Evolutionary conservation across 2,329 filamentous ascomycete genomes (phyloP), one percentile per base, ranked within the genome.

Genomic region (Diaporthe helianthi): DNA sequence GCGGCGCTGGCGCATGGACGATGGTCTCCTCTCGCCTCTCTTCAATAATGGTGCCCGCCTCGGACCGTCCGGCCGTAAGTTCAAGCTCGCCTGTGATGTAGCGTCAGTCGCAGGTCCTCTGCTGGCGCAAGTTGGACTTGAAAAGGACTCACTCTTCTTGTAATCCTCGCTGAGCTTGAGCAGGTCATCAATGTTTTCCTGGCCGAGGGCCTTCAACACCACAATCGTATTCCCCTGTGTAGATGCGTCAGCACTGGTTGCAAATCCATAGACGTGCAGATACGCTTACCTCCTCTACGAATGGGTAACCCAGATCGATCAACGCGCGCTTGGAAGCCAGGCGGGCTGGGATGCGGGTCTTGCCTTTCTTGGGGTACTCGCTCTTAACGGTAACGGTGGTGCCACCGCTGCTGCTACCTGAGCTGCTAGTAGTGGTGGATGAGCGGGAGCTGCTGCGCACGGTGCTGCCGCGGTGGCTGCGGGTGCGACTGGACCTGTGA

Each of bases 151-250:
- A 87, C 86, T 83, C 76, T 87, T 86, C 76, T 86, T 90, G 80
- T 93, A 94, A 38, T 91, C 89, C 75, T 94, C 92, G 79, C 93
- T 97, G 61, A 94, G 84, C 75, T 89, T 91, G 75, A 98, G 92
- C 53, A 98, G 85, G 75, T 97, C 92, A 74, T 98, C 94, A 72
- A 98, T 98, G 75, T 97, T 93, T 22, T 95, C 89, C 75, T 97
- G 94, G 19, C 93, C 92, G 6, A 98, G 85, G 12, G 95, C 94
- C 76, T 93, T 91, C 74, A 92, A 89, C 41, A 98, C 89, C 65
- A 97, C 87, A 74, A 96, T 89, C 26, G 91, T 92, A 73, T 92
- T 90, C 47, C 92, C 93, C 92, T 96, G 73, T 89, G 41, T 12
- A 72, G 44, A 41, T 67, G 65, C 74, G 72, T 86, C 71, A 83